Base-by-base conservation (phyloP, 2,329 filamentous ascomycete genomes). In the Periconia macrospinosa region DNA sequence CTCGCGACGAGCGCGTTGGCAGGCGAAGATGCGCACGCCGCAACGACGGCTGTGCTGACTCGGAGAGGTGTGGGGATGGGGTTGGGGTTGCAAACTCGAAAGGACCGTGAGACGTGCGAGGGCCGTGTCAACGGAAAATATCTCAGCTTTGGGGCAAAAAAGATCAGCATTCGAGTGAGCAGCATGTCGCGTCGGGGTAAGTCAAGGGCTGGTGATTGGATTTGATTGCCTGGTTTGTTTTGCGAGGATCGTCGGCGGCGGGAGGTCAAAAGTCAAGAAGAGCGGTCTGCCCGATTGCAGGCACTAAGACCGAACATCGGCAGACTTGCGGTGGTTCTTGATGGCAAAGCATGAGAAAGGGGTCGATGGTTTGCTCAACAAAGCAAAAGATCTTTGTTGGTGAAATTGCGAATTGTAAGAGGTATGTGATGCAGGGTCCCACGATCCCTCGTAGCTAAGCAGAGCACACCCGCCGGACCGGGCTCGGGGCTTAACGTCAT, bases 401-500 rank as follows among this genome's bases (percentile, higher is more conserved):
- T 49, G 51, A 57, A 53, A 61, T 55, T 45, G 52, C 46, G 50
- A 56, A 45, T 40, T 51, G 52, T 37, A 35, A 30, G 45, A 48
- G 54, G 37, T 50, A 47, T 27, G 23, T 3, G 45, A 55, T 52
- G 43, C 42, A 53, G 50, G 58, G 50, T 41, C 41, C 23, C 23
- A 57, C 50, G 27, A 18, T 44, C 23, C 23, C 23, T 27, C 3
- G 23, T 8, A 3, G 23, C 23, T 3, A 49, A 48, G 54, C 30
- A 52, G 45, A 47, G 45, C 45, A 45, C 45, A 41, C 51, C 49
- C 53, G 44, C 15, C 23, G 44, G 37, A 37, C n/a, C 20, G 37
- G 33, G 33, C 33, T 37, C 54, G 54, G 50, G 40, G 45, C 45
- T 42, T 55, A 43, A 64, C 58, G 61, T 66, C 61, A 68, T 61